Base-by-base conservation (phyloP, 169 alveolate genomes). In the Besnoitia besnoiti region DNA sequence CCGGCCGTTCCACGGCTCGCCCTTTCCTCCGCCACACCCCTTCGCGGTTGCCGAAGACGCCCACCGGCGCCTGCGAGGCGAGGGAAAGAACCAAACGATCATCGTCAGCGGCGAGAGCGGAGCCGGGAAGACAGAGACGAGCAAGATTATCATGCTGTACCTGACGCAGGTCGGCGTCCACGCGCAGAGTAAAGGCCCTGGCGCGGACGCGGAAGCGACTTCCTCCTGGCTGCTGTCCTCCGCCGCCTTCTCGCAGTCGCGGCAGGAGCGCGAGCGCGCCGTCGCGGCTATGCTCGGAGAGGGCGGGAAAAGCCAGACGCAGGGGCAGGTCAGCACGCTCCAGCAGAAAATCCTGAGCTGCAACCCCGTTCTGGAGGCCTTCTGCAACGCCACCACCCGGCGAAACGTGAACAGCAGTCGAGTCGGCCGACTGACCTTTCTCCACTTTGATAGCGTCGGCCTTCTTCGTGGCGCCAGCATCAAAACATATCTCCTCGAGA, bases 31-130 rank as follows among this genome's bases (percentile, higher is more conserved):
- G 3, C 96, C 97, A 4, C 97, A 95, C 59, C 96, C 96, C 35
- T 95, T 80, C 47, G 97, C 93, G 46, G 90, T 90, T 7, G 96
- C 96, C 4, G 89, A 89, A 67, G 89, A 50, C 16, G 93, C 94
- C 49, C 92, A 85, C 76, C 55, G 94, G 33, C 92, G 92, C 7
- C 92, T 93, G 40, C 62, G 73, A 35, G 85, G 85, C 77, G 90
- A 84, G 30, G 61, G 85, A 40, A n/a, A n/a, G 61, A 85, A 89
- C 89, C 99, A 99, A 92, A 97, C 99, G 33, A 97, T 99, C 46
- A 98, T 99, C 61, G 99, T 99, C 85, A 97, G 99, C n/a, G 99
- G 99, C 0, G 99, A 99, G 94, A 97, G 99, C 80, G 99, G 99
- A 0, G 99, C 99, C 19, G 99, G 99, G 19, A 99, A 99, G 96